phyloP scores from a whole-genome alignment of 306 rosid genomes.

The Lathyrus tuberosus region DNA sequence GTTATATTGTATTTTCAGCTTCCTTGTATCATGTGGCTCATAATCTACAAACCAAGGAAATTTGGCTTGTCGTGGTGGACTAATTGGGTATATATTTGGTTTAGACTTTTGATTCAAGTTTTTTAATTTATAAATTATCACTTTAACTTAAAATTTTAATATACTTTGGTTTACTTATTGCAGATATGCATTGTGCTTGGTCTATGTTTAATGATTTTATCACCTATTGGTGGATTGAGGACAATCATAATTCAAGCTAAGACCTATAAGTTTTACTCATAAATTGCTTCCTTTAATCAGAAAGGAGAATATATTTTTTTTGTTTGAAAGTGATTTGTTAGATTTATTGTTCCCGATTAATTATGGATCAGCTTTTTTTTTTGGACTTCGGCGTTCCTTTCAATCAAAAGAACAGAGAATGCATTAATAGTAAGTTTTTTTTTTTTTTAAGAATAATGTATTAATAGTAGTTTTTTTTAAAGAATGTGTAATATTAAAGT shows the following conservation, averaged over 20 bases:
- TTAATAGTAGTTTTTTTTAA: background rate
- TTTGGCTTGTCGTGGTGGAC: slow-evolving; percentile 74
- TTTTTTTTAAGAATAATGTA: background rate
- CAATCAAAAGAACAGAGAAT: too few species aligned
- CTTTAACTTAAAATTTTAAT: background rate
- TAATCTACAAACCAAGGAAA: slow-evolving; percentile 72
- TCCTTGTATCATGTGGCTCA: slow-evolving; percentile 86
- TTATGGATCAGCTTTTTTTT: too few species aligned
- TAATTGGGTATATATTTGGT: slow-evolving; percentile 64
- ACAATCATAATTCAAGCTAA: slow-evolving; percentile 62
- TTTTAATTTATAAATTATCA: background rate
- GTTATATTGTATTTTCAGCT: slow-evolving; percentile 55
- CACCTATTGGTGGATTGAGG: slow-evolving; percentile 88
- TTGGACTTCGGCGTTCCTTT: too few species aligned
- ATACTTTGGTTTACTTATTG: slow-evolving; percentile 28
- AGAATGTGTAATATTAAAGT: background rate
- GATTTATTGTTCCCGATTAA: too few species aligned
- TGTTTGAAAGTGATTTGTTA: too few species aligned
- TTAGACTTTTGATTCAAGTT: background rate
- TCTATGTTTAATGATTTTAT: slow-evolving; percentile 56
- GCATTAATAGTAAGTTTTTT: background rate
- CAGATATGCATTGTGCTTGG: slow-evolving; percentile 80
- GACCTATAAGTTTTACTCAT: slow-evolving; percentile 63
- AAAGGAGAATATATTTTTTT: background rate
- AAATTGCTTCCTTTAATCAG: slow-evolving; percentile 12